Percentiles rank a stretch among this genome's conserved stretches.
Conservation (phyloP, 1,284 basidiomycete species). For the Trichosporon coremiiforme region DNA sequence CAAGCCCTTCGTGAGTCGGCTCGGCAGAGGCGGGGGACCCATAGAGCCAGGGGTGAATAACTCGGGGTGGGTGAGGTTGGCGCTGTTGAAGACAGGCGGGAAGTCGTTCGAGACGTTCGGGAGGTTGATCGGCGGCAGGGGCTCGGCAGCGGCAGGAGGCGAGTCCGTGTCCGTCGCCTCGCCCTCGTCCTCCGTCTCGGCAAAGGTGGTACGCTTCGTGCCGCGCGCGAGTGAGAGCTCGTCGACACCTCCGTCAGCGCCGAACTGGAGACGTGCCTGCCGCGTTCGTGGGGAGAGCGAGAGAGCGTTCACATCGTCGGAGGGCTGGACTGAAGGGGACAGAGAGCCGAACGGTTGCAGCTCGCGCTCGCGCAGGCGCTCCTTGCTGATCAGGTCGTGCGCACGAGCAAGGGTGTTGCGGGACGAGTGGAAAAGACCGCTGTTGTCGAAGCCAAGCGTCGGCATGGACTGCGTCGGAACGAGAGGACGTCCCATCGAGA, state of each 20-base stretch:
- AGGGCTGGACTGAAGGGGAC: conserved; percentile 17
- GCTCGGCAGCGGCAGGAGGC: conserved; percentile 20
- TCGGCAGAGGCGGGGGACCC: conserved; percentile 27
- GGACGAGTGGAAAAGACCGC: conserved; percentile 36
- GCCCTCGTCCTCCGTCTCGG: conserved; percentile 11
- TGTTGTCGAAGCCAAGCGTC: conserved; percentile 24
- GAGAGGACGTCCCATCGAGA: conserved; percentile 40
- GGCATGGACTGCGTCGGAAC: conserved; percentile 46
- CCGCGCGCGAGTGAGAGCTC: conserved; percentile 30
- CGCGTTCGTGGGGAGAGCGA: conserved; percentile 26
- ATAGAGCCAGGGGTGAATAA: conserved; percentile 31
- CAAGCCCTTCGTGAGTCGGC: conserved; percentile 24
- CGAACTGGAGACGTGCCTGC: conserved; percentile 1
- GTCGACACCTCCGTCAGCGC: conserved; percentile 33
- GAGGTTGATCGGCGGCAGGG: neutral
- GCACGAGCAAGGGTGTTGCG: conserved; percentile 33
- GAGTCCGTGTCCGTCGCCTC: conserved; percentile 10
- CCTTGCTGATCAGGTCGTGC: conserved; percentile 40
- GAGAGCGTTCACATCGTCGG: conserved; percentile 22
- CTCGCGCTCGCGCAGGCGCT: conserved; percentile 37
- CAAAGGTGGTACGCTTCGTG: conserved; percentile 26
- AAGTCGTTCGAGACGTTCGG: conserved; percentile 39
- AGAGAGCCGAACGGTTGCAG: conserved; percentile 38
- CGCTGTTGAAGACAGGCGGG: conserved; percentile 46
- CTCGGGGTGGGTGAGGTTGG: conserved; percentile 42